Base-by-base conservation (phyloP, 345 rosid species). In the Rubroshorea leprosula region DNA sequence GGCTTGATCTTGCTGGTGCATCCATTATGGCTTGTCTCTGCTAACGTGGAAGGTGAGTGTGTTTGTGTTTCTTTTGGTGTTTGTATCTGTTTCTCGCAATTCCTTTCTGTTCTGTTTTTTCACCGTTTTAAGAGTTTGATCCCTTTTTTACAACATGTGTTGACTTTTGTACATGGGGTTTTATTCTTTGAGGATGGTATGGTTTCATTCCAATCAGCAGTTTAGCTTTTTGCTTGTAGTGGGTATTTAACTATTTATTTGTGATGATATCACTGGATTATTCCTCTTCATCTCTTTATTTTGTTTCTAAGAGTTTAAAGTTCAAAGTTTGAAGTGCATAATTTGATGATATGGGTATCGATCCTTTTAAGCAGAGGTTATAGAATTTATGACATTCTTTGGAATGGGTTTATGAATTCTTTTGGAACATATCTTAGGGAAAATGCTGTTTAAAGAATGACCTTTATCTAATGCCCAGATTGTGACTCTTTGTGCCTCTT, bases 31-130 rank as follows among this genome's bases (percentile, higher is more conserved):
- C 66, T 70, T 69, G 77, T 74, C 20, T 72, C 61, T 66, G 84
- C 89, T 60, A 90, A 90, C 69, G 73, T 82, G 87, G 97, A 90
- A 83, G 97, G 97, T 90, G 29, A n/a, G 63, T 35, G 12, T 35
- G 41, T 68, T 5, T 59, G 38, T 38, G 22, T 21, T 2, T 45
- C 11, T 45, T 8, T 27, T n/a, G 5, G 16, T 26, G 0, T 23
- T 5, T 38, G 16, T 48, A 11, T 44, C 25, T 16, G 3, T 38
- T 0, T 44, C 12, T 35, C 41, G 7, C 12, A 35, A 13, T 35
- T 10, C 12, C 13, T 23, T 48, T 39, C 50, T 73, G 2, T 70
- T 62, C 17, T 65, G 41, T 20, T 64, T 46, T 27, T 58, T 47
- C 38, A 44, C 35, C 18, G 0, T 27, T 18, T 62, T 29, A n/a